Conservation (phyloP, 2,329 filamentous ascomycete species). For the Lecanicillium sp. region DNA sequence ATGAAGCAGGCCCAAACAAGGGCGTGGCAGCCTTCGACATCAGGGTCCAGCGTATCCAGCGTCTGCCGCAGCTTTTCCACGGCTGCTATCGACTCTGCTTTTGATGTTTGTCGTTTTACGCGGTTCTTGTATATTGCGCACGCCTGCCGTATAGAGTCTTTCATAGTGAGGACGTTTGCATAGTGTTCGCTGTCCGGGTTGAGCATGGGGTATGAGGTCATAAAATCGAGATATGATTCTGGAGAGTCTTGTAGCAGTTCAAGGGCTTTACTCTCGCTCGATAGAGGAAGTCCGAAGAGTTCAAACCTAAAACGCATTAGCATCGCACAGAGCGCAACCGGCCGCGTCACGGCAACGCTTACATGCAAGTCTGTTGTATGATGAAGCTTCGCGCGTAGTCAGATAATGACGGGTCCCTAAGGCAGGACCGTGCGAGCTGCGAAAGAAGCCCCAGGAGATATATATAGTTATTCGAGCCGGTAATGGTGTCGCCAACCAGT, state of each 20-base stretch:
- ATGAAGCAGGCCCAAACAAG: constrained; percentile 34
- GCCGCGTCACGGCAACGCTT: constrained; percentile 3
- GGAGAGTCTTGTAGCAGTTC: constrained; percentile 13
- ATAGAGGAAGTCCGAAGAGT: constrained; percentile 19
- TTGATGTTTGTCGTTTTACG: constrained; percentile 7
- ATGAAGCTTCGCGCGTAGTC: constrained; percentile 17
- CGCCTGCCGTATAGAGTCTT: constrained; percentile 17
- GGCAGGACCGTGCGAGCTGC: constrained; percentile 17
- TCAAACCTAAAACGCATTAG: constrained; percentile 17
- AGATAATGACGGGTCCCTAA: constrained; percentile 13
- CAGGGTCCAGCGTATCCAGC: constrained; percentile 17
- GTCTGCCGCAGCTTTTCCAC: constrained; percentile 24
- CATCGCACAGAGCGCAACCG: not conserved
- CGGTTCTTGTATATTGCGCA: constrained; percentile 19
- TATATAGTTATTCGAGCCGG: constrained; percentile 27
- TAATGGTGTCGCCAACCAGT: constrained; percentile 32
- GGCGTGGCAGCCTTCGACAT: constrained; percentile 25
- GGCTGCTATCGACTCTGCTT: constrained; percentile 16
- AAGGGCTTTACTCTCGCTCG: constrained; percentile 19
- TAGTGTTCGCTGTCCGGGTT: constrained; percentile 12
- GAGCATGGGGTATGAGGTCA: constrained; percentile 12
- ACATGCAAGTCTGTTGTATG: constrained; percentile 24
- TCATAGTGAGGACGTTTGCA: constrained; percentile 14
- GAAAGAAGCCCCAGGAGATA: constrained; percentile 28
- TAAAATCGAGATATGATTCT: constrained; percentile 20